These are phyloP conservation scores for Wickerhamiella nectarea DNA, from an alignment of 805 yeast species.

Conservation along the genomic window DNA sequence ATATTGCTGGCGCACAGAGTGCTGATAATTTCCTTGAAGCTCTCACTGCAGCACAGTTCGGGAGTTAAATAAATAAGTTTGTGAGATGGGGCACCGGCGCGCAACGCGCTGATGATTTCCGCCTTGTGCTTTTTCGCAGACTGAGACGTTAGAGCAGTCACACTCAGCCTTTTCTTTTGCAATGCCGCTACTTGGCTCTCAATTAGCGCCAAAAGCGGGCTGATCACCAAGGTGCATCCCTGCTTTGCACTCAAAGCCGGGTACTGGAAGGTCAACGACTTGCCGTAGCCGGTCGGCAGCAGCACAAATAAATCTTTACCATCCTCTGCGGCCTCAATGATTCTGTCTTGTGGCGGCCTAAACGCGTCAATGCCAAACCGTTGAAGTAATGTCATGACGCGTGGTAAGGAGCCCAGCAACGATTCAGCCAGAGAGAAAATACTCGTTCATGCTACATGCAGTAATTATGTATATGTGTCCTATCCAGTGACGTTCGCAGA, in stretches of 20 bases:
- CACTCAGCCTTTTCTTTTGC: conserved; percentile 47
- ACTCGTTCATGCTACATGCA: no score
- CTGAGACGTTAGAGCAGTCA: conserved; percentile 75
- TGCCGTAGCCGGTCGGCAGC: conserved; percentile 98
- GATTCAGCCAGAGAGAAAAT: no score
- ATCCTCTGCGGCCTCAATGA: conserved; percentile 17
- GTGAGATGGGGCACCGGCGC: conserved; percentile 57
- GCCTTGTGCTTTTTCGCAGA: conserved; percentile 48
- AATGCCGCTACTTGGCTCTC: conserved; percentile 88
- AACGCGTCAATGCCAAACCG: conserved; percentile 18
- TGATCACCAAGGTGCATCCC: conserved; percentile 72
- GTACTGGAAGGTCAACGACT: conserved; percentile 84
- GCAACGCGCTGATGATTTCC: conserved; percentile 45
- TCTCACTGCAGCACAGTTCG: conserved; percentile 45
- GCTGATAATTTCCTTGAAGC: conserved; percentile 49
- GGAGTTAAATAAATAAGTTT: conserved; percentile 87
- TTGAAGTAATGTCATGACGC: conserved; percentile 8
- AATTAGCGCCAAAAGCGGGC: conserved; percentile 91
- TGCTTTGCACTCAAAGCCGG: conserved; percentile 64
- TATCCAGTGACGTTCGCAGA: conserved; percentile 24
- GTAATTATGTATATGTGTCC: conserved; percentile 21
- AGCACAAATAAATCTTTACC: conserved; percentile 83
- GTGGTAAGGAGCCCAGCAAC: neutral
- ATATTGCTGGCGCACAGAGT: conserved; percentile 40
- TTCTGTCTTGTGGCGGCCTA: conserved; percentile 19